Evolutionary conservation across 2,329 filamentous ascomycete species (phyloP).

Genomic region (Lachnellula arida): DNA sequence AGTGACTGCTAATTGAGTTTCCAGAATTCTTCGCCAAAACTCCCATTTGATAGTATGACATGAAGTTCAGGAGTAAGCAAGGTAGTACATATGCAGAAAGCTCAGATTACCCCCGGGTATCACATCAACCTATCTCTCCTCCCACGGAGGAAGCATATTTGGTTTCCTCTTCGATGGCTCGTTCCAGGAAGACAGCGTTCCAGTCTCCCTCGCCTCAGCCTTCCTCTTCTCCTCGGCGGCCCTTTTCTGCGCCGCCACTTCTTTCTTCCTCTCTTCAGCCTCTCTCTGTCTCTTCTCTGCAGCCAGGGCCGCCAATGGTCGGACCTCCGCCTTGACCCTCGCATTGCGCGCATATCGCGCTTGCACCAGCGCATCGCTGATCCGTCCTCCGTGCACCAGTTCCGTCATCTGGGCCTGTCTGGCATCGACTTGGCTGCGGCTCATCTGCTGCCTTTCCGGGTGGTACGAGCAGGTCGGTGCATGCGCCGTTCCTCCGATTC

Average conservation of each 20-base stretch:
- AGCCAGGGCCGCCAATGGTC: slow-evolving; percentile 15
- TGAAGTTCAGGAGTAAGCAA: too few species aligned
- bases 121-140: not conserved
- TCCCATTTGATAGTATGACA: too few species aligned
- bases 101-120: too few species aligned
- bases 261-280: not conserved
- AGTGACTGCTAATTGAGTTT: too few species aligned
- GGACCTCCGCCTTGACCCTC: slow-evolving; percentile 3
- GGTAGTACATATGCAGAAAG: too few species aligned
- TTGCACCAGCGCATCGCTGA: slow-evolving; percentile 11
- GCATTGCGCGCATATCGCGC: slow-evolving; percentile 10
- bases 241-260: not conserved
- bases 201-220: not conserved
- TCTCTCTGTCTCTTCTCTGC: slow-evolving; percentile 12
- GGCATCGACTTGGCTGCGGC: not conserved
- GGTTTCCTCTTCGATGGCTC: not conserved
- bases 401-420: slow-evolving; percentile 6
- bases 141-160: not conserved
- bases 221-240: not conserved
- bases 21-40: too few species aligned
- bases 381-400: slow-evolving; percentile 16
- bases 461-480: slow-evolving; percentile 12
- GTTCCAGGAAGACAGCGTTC: not conserved
- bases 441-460: slow-evolving; percentile 1
- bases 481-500: slow-evolving; percentile 17